Percentiles rank a stretch among this genome's conserved stretches.
These are phyloP conservation scores for Cordyceps fumosorosea DNA, from an alignment of 2,329 filamentous ascomycete genomes.

Conservation along the genomic window DNA sequence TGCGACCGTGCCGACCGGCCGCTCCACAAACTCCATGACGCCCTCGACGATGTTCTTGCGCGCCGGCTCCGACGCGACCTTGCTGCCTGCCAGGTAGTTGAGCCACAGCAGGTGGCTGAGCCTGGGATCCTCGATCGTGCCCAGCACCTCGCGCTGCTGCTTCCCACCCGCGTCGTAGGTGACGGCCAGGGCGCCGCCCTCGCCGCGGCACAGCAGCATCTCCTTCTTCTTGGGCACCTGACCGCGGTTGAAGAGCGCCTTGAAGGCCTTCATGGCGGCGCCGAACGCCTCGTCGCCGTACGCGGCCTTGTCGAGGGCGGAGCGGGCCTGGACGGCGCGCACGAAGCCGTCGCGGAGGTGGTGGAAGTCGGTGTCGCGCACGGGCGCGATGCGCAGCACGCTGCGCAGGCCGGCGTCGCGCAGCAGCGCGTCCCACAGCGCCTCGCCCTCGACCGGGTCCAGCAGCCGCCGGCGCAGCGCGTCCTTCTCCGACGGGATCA, in stretches of 20 bases:
- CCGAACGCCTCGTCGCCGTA: conserved; percentile 72
- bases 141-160: conserved; percentile 50
- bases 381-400: conserved; percentile 76
- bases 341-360: conserved; percentile 91
- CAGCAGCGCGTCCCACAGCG: conserved; percentile 69
- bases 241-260: conserved; percentile 71
- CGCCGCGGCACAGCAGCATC: conserved; percentile 64
- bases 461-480: conserved; percentile 61
- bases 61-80: conserved; percentile 77
- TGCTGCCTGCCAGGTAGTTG: conserved; percentile 80
- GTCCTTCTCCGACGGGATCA: conserved; percentile 77
- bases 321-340: conserved; percentile 70
- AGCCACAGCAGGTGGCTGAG: conserved; percentile 80
- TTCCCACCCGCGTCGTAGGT: conserved; percentile 55
- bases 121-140: conserved; percentile 69
- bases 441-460: conserved; percentile 61
- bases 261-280: conserved; percentile 67
- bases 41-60: conserved; percentile 79
- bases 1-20: conserved; percentile 81
- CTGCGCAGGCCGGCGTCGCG: conserved; percentile 62
- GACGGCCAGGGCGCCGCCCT: conserved; percentile 58
- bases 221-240: conserved; percentile 76
- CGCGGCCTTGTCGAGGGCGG: conserved; percentile 47
- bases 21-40: conserved; percentile 77
- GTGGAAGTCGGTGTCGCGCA: conserved; percentile 89